Percentiles rank a stretch among this genome's conserved stretches.
Conservation (phyloP, 345 rosid genomes). For the Aquilaria malaccensis region DNA sequence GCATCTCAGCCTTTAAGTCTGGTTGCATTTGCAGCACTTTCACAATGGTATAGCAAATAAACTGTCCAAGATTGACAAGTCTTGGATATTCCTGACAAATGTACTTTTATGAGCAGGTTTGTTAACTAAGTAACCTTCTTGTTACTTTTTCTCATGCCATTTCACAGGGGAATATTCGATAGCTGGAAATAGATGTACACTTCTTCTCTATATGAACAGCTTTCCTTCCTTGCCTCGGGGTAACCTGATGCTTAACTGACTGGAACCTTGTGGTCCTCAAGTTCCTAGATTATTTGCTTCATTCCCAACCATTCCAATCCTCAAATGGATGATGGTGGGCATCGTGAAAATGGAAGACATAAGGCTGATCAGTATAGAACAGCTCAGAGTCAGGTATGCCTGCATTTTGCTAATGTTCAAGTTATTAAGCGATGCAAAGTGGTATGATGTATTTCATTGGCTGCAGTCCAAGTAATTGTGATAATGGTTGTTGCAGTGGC, state of each 20-base stretch:
- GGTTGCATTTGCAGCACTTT: not conserved
- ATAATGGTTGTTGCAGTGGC: conserved; percentile 45
- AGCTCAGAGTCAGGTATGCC: conserved; percentile 76
- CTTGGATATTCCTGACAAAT: not conserved
- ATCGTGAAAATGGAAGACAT: conserved; percentile 79
- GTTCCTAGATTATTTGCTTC: conserved; percentile 3
- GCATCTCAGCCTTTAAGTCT: too few relatives aligned
- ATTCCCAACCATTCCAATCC: conserved; percentile 10
- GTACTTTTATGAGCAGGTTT: too few relatives aligned
- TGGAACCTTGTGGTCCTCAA: not conserved
- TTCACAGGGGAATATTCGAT: too few relatives aligned
- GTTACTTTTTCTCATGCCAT: too few relatives aligned
- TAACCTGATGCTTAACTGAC: conserved; percentile 14
- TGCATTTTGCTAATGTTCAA: conserved; percentile 2
- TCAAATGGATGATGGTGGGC: conserved; percentile 84
- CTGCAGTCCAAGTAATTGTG: conserved; percentile 1
- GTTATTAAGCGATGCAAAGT: not conserved
- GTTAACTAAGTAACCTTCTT: too few relatives aligned
- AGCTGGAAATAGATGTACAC: not conserved
- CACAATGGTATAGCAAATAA: too few relatives aligned
- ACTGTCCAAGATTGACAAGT: not conserved
- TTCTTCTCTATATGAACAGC: not conserved
- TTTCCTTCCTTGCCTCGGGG: not conserved
- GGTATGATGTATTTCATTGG: not conserved
- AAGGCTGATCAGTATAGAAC: conserved; percentile 57